A percentile compares a stretch with the other conserved stretches of the same genome.
Conservation (phyloP, 176 grass and related monocot genomes). For the Zea mays region Zm-B73-REFERENCE-NAM-5.0 NC_050103.1:144137001-144137500, state of each 20-base stretch:
- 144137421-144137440: conserved; percentile 47
- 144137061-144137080: conserved; percentile 1
- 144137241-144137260: neutral
- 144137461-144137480: conserved; percentile 28
- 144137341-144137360: conserved; percentile 79
- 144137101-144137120: neutral
- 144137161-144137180: conserved; percentile 19
- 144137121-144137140: neutral
- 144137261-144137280: neutral
- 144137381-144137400: conserved; percentile 65
- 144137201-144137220: neutral
- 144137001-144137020: conserved; percentile 18
- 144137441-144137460: conserved; percentile 39
- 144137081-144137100: neutral
- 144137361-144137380: conserved; percentile 82
- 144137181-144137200: neutral
- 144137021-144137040: neutral
- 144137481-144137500: conserved; percentile 56
- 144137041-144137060: conserved; percentile 25
- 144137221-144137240: neutral
- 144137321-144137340: conserved; percentile 88
- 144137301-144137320: conserved; percentile 19
- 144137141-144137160: neutral
- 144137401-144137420: conserved; percentile 45
- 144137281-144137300: neutral